These are phyloP conservation scores for Debaryomyces sp. DNA, from an alignment of 1,139 yeast species.

Conservation along the genomic window DNA sequence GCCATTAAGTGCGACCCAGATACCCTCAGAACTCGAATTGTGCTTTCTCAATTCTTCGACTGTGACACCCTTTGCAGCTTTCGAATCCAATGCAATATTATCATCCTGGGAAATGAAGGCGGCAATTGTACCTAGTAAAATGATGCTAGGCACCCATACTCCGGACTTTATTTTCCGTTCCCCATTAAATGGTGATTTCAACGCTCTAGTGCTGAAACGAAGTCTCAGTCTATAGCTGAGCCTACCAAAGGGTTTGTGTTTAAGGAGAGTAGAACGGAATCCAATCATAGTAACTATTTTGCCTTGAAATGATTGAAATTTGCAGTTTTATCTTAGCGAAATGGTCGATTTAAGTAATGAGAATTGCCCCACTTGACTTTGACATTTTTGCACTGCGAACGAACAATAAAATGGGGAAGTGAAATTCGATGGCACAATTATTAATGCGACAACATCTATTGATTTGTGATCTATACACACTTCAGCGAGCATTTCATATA, in stretches of 20 bases:
- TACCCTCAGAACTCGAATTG: constrained; percentile 15
- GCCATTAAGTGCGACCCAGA: constrained; percentile 31
- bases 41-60: constrained; percentile 18
- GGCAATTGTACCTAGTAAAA: neutral
- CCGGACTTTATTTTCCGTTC: neutral
- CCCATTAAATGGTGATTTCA: neutral
- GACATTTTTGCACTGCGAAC: neutral
- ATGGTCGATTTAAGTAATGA: neutral
- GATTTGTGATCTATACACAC: neutral
- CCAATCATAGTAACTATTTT: neutral
- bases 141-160: neutral
- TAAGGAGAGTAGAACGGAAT: neutral
- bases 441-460: neutral
- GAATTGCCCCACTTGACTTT: neutral
- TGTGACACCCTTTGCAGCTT: constrained; percentile 4
- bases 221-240: neutral
- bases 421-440: neutral
- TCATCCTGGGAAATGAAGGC: neutral
- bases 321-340: neutral
- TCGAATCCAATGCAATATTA: neutral
- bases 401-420: neutral
- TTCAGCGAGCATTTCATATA: too few species aligned
- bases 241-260: neutral
- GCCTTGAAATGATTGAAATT: neutral
- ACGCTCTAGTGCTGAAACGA: neutral